Percentiles rank a stretch among this genome's conserved stretches.
phyloP scores from a whole-genome alignment of 2,329 filamentous ascomycete genomes.

The Aspergillus sp. region DNA sequence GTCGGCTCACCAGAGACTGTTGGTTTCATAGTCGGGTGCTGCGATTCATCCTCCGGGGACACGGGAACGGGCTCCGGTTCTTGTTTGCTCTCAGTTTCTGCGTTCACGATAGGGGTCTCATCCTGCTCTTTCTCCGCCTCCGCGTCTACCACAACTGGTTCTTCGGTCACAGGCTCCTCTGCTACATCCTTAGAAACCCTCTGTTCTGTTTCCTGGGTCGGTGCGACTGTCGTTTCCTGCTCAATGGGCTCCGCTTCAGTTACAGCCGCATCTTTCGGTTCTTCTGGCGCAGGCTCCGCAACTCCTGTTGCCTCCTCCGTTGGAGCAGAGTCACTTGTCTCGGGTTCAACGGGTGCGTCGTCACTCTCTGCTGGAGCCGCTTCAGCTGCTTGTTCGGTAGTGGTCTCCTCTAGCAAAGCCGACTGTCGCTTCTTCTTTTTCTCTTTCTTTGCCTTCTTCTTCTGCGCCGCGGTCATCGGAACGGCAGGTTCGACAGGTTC shows the following conservation, averaged over 20 bases:
- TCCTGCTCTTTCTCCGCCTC: too few species aligned
- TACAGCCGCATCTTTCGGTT: background rate
- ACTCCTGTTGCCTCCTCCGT: slow-evolving; percentile 1
- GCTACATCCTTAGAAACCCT: background rate
- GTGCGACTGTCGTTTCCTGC: background rate
- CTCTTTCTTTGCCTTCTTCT: slow-evolving; percentile 26
- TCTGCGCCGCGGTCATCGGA: slow-evolving; percentile 20
- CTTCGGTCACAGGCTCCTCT: background rate
- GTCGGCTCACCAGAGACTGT: too few species aligned
- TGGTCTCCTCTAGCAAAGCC: slow-evolving; percentile 5
- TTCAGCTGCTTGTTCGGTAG: slow-evolving; percentile 1
- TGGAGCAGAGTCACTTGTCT: background rate
- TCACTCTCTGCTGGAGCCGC: background rate
- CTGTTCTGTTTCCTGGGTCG: background rate
- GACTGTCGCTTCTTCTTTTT: slow-evolving; percentile 20
- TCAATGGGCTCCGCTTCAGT: background rate
- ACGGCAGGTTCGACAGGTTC: slow-evolving; percentile 7
- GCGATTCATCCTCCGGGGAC: background rate
- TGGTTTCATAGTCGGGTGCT: too few species aligned
- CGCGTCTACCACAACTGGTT: too few species aligned
- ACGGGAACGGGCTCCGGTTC: background rate
- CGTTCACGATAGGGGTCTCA: too few species aligned
- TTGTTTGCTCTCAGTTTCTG: too few species aligned
- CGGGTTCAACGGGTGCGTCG: too few species aligned
- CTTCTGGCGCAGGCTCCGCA: background rate